Conservation (phyloP, 768 basidiomycete genomes). For the Lentinula edodes region DNA sequence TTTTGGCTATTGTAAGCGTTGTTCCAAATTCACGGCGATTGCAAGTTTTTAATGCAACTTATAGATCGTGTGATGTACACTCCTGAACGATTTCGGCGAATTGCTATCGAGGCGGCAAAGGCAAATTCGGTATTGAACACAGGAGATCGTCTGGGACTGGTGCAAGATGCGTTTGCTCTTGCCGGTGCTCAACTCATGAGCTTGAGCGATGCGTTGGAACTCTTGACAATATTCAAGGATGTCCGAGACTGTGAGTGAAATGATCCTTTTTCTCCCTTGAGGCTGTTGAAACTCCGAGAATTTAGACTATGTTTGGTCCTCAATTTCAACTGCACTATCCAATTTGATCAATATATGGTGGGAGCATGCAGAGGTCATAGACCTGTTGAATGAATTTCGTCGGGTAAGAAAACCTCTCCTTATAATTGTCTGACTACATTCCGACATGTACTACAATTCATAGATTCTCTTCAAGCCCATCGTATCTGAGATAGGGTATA, state of each 20-base stretch:
- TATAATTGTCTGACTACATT: background rate
- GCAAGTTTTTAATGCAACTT: background rate
- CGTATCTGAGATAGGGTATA: slow-evolving; percentile 74
- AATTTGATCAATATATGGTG: slow-evolving; percentile 70
- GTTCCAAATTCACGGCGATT: background rate
- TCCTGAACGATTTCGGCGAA: slow-evolving; percentile 68
- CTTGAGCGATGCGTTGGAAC: slow-evolving; percentile 52
- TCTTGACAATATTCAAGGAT: slow-evolving; percentile 61
- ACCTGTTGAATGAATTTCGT: slow-evolving; percentile 54
- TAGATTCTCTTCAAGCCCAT: slow-evolving; percentile 70
- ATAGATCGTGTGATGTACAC: slow-evolving; percentile 84
- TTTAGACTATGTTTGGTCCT: slow-evolving; percentile 78
- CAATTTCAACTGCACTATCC: slow-evolving; percentile 52
- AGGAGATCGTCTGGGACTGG: slow-evolving; percentile 85
- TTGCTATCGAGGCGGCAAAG: slow-evolving; percentile 77
- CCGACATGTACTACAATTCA: background rate
- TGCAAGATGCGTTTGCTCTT: slow-evolving; percentile 77
- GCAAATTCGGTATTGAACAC: slow-evolving; percentile 60
- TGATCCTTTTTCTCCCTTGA: background rate
- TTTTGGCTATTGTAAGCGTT: slow-evolving; percentile 75
- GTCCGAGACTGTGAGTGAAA: slow-evolving; percentile 63
- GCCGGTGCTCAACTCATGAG: slow-evolving; percentile 75
- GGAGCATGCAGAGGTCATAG: slow-evolving; percentile 58
- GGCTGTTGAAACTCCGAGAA: background rate
- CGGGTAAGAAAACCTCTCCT: slow-evolving; percentile 30